Percentiles rank a stretch among this genome's conserved stretches.
Conservation (phyloP, 495 filamentous ascomycete genomes). For the Xylaria scruposa region DNA sequence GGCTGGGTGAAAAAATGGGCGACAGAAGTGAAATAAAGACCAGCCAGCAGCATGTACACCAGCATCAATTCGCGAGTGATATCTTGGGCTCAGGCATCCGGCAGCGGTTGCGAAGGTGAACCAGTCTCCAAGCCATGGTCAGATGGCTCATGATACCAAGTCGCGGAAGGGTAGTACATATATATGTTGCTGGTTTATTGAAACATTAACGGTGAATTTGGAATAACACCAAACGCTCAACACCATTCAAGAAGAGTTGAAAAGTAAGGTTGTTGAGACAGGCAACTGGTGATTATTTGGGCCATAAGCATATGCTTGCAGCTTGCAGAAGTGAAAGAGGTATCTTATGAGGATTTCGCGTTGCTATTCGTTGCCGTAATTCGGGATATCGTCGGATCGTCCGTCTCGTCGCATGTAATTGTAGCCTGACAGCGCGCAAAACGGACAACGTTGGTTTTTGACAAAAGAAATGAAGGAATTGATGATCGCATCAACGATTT, state of each 20-base stretch:
- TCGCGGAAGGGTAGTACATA: constrained; percentile 11
- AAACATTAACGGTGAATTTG: constrained; percentile 37
- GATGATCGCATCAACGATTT: constrained; percentile 55
- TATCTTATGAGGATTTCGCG: constrained; percentile 13
- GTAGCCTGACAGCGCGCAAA: constrained; percentile 36
- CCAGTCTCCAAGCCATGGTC: constrained; percentile 30
- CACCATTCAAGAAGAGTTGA: constrained; percentile 35
- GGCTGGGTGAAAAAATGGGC: constrained; percentile 29
- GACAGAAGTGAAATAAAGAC: constrained; percentile 35
- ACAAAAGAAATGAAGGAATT: constrained; percentile 52
- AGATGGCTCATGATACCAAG: background rate
- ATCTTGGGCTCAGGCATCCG: constrained; percentile 20
- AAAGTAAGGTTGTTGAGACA: constrained; percentile 32
- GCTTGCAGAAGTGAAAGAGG: constrained; percentile 28
- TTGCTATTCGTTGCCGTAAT: constrained; percentile 29
- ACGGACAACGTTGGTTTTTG: constrained; percentile 39
- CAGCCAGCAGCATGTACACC: constrained; percentile 39
- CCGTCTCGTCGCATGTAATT: constrained; percentile 39
- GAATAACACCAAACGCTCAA: constrained; percentile 41
- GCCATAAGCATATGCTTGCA: constrained; percentile 22
- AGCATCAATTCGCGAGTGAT: constrained; percentile 23
- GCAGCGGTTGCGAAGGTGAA: constrained; percentile 30
- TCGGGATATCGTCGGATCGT: constrained; percentile 30
- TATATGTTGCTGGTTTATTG: constrained; percentile 35
- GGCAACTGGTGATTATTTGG: constrained; percentile 29